Conservation (phyloP, 2,329 filamentous ascomycete species). For the Xylaria digitata region DNA sequence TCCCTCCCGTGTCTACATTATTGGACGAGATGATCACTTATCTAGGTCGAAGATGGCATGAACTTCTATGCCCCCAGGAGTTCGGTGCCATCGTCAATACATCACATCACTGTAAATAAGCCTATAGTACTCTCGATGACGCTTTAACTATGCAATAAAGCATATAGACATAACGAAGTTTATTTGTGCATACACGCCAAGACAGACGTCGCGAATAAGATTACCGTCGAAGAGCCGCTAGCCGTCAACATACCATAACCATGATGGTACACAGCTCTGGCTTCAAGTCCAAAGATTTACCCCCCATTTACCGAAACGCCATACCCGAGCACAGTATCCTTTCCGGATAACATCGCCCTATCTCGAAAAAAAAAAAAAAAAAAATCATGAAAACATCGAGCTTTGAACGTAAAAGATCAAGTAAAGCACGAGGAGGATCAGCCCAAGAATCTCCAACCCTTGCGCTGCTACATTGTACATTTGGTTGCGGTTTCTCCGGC, state of each 20-base stretch:
- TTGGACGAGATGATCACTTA: neutral
- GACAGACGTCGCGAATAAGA: conserved; percentile 8
- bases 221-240: neutral
- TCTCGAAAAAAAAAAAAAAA: neutral
- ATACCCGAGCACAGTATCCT: conserved; percentile 4
- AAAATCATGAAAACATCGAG: conserved; percentile 34
- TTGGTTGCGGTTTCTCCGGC: conserved; percentile 58
- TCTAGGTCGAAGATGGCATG: neutral
- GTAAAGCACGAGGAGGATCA: conserved; percentile 50
- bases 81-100: neutral
- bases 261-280: neutral
- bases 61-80: neutral
- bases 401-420: conserved; percentile 46
- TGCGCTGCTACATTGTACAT: conserved; percentile 58
- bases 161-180: conserved; percentile 9
- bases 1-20: neutral
- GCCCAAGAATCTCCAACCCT: conserved; percentile 38
- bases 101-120: neutral
- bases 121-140: neutral
- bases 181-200: conserved; percentile 19
- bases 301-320: conserved; percentile 22
- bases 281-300: neutral
- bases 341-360: neutral
- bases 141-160: conserved; percentile 4
- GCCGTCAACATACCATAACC: conserved; percentile 1